phyloP scores from a whole-genome alignment of 805 yeast species.

The Candida xyloterini region DNA sequence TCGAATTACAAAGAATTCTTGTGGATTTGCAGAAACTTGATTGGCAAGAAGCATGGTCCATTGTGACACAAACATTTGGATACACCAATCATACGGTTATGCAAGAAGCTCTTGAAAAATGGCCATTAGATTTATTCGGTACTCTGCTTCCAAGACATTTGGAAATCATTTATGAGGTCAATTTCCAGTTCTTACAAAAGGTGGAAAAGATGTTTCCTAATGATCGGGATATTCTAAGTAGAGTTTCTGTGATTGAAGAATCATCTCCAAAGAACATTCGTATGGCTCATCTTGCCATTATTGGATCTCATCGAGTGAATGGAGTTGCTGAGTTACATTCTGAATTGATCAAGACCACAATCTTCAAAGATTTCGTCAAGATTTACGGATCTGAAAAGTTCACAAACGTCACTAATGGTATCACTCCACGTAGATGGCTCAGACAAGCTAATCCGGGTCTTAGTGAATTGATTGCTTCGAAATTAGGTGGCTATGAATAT shows the following conservation, averaged over 20 bases:
- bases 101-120: slow-evolving; percentile 92
- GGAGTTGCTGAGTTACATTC: slow-evolving; percentile 97
- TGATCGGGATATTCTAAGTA: slow-evolving; percentile 59
- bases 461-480: slow-evolving; percentile 67
- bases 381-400: slow-evolving; percentile 80
- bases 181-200: slow-evolving; percentile 68
- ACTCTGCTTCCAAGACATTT: slow-evolving; percentile 84
- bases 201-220: slow-evolving; percentile 77
- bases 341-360: slow-evolving; percentile 82
- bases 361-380: slow-evolving; percentile 84
- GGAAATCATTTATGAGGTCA: slow-evolving; percentile 85
- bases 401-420: slow-evolving; percentile 91
- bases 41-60: slow-evolving; percentile 85
- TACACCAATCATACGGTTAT: slow-evolving; percentile 95
- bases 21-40: slow-evolving; percentile 78
- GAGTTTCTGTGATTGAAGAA: slow-evolving; percentile 87
- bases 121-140: slow-evolving; percentile 84
- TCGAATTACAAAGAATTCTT: slow-evolving; percentile 81
- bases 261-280: slow-evolving; percentile 75
- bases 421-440: slow-evolving; percentile 96
- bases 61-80: slow-evolving; percentile 77
- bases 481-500: slow-evolving; percentile 66
- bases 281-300: slow-evolving; percentile 88
- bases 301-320: slow-evolving; percentile 90
- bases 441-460: slow-evolving; percentile 87